These are phyloP conservation scores for Calocybe indica DNA, from an alignment of 768 basidiomycete genomes.

Conservation along the genomic window DNA sequence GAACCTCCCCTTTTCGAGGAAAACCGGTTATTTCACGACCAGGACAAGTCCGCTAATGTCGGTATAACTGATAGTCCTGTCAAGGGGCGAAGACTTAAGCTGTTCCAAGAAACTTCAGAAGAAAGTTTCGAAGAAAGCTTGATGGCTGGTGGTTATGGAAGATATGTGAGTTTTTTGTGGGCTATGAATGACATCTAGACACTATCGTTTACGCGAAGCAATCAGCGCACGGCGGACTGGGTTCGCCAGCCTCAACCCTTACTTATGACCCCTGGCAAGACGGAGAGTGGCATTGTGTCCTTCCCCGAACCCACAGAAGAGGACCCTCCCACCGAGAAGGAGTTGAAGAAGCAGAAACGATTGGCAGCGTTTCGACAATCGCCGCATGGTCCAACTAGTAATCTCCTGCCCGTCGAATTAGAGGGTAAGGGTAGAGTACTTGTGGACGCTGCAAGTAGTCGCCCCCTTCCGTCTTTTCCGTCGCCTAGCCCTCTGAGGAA, in stretches of 20 bases:
- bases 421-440: conserved; percentile 69
- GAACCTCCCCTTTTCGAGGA: conserved; percentile 30
- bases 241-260: conserved; percentile 49
- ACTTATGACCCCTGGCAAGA: conserved; percentile 29
- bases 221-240: conserved; percentile 56
- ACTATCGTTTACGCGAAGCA: neutral
- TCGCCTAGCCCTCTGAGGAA: conserved; percentile 28
- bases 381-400: conserved; percentile 24
- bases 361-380: conserved; percentile 57
- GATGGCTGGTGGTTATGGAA: conserved; percentile 77
- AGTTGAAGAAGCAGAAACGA: conserved; percentile 60
- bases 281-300: conserved; percentile 36
- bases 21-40: conserved; percentile 25
- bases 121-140: conserved; percentile 83
- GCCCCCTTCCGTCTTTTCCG: conserved; percentile 17
- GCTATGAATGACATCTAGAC: neutral
- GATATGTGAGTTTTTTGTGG: conserved; percentile 44
- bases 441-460: conserved; percentile 47
- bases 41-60: conserved; percentile 26
- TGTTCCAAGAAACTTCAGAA: conserved; percentile 80
- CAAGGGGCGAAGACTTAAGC: conserved; percentile 65
- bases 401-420: conserved; percentile 57
- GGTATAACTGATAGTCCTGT: conserved; percentile 66
- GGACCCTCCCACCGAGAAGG: conserved; percentile 46
- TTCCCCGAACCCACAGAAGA: conserved; percentile 33